These are phyloP conservation scores for Edaphochlamys debaryana DNA, from an alignment of 139 green algal species.

Conservation along the genomic window DNA sequence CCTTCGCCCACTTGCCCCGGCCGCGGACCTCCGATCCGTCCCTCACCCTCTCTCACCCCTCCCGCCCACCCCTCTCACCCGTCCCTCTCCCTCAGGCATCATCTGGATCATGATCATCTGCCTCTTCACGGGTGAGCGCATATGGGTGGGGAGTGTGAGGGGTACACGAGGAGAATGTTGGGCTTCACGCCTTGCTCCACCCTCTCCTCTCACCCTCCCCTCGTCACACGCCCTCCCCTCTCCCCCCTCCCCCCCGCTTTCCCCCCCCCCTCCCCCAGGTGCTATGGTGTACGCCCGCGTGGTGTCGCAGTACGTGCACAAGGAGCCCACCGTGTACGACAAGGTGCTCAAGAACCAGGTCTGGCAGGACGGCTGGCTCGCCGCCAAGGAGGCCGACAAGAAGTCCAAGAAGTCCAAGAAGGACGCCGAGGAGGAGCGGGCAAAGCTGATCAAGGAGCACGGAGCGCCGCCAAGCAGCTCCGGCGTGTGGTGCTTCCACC, in stretches of 20 bases:
- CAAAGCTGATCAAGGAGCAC: neutral
- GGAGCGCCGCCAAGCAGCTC: no score
- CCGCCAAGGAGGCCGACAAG: neutral
- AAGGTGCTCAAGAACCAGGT: neutral
- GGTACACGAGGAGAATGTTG: neutral
- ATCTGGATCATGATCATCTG: neutral
- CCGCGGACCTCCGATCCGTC: no score
- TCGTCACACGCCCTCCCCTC: no score
- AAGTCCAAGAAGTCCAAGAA: neutral
- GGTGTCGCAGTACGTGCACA: no score
- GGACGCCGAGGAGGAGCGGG: neutral
- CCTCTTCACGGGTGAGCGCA: neutral
- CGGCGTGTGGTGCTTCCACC: no score
- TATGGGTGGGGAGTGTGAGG: neutral
- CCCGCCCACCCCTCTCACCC: no score
- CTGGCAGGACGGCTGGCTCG: neutral
- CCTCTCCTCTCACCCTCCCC: neutral
- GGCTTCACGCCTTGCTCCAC: neutral
- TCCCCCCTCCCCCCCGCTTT: no score
- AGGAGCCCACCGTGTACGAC: neutral
- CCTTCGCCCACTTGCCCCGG: no score
- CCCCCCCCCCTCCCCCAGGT: neutral
- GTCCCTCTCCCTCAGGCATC: no score
- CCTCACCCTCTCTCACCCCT: no score
- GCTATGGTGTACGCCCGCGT: neutral